Conservation (phyloP, 2,329 filamentous ascomycete species). For the Beauveria sp. region DNA sequence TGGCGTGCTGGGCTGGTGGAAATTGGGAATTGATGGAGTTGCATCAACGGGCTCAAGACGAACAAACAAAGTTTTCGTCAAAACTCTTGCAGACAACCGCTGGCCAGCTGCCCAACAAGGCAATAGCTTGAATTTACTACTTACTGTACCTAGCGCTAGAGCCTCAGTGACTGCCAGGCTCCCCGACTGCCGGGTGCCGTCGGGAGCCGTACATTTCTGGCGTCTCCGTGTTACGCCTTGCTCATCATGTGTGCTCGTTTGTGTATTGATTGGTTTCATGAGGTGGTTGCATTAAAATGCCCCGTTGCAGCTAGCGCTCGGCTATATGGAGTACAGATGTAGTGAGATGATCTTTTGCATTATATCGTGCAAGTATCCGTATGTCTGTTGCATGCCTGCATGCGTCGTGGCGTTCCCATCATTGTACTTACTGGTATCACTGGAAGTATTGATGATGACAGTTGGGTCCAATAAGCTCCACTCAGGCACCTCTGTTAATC, state of each 20-base stretch:
- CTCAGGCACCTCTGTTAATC: background rate
- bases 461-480: background rate
- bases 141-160: no score
- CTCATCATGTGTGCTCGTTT: background rate
- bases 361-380: no score
- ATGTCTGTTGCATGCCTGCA: background rate
- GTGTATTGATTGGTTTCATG: background rate
- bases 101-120: background rate
- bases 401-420: background rate
- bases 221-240: background rate
- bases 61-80: background rate
- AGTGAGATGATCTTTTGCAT: no score
- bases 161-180: background rate
- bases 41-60: background rate
- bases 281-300: background rate
- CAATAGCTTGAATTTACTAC: background rate
- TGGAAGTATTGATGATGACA: no score
- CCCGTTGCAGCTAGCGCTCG: background rate
- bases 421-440: no score
- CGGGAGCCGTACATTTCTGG: background rate
- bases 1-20: background rate
- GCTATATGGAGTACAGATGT: background rate
- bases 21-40: background rate
- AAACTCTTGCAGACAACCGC: no score
- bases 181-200: background rate